Percentiles rank a stretch among this genome's conserved stretches.
phyloP scores from a whole-genome alignment of 768 basidiomycete species.

The Panus rudis region DNA sequence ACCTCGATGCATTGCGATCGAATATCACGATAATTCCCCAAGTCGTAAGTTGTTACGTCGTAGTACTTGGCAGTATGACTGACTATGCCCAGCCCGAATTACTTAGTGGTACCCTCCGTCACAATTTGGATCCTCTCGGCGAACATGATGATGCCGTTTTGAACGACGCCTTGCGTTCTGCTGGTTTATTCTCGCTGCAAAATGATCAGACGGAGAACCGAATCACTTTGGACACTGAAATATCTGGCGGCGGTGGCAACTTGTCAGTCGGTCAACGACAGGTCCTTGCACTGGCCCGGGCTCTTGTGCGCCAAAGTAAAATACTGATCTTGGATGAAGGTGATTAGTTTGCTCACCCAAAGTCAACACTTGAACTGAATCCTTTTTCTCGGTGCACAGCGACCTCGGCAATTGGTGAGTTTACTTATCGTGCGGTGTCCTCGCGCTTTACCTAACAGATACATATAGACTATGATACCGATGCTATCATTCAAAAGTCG shows the following conservation, averaged over 20 bases:
- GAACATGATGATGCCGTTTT: conserved; percentile 46
- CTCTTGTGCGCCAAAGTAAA: conserved; percentile 48
- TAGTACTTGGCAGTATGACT: not conserved
- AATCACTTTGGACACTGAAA: conserved; percentile 36
- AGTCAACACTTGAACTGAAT: too few relatives aligned
- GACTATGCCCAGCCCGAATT: conserved; percentile 34
- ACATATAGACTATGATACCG: conserved; percentile 45
- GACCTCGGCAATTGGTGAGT: conserved; percentile 7
- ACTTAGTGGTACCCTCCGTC: conserved; percentile 47
- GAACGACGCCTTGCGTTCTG: conserved; percentile 39
- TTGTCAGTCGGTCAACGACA: conserved; percentile 54
- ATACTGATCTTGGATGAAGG: conserved; percentile 53
- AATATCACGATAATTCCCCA: conserved; percentile 58
- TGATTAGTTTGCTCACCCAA: too few relatives aligned
- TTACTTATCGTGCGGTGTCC: too few relatives aligned
- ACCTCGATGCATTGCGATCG: conserved; percentile 44
- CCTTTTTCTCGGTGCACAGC: too few relatives aligned
- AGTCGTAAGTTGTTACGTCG: conserved; percentile 26
- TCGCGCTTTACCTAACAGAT: not conserved
- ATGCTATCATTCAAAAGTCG: conserved; percentile 46
- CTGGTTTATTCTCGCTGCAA: conserved; percentile 38
- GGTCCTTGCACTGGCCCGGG: conserved; percentile 55
- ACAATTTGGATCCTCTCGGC: conserved; percentile 52
- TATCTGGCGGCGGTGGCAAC: conserved; percentile 37
- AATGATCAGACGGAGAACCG: conserved; percentile 27